Evolutionary conservation across 1,284 basidiomycete species (phyloP).

Genomic region (Tilletia walkeri): DNA sequence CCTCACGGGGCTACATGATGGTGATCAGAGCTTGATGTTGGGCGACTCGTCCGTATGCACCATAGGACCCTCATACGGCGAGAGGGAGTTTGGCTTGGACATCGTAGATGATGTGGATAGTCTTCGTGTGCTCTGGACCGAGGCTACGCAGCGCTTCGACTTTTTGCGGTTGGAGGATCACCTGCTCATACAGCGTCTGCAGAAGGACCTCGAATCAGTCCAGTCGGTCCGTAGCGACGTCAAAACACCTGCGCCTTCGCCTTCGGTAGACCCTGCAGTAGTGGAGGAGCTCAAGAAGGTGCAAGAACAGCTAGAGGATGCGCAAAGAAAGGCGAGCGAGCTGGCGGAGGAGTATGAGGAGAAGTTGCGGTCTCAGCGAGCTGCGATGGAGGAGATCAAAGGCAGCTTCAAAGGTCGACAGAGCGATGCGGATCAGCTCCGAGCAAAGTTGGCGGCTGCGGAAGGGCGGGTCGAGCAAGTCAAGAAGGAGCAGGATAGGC

Average conservation of each 20-base stretch:
- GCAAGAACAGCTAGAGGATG: conserved; percentile 25
- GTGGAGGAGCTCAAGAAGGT: not conserved
- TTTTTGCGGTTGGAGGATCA: conserved; percentile 8
- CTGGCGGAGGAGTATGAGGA: conserved; percentile 25
- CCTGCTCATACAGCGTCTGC: conserved; percentile 4
- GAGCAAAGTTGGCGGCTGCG: not conserved
- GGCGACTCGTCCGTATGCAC: not conserved
- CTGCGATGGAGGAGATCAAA: conserved; percentile 26
- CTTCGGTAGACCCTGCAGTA: not conserved
- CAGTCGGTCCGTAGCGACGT: no score
- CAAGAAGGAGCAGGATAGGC: conserved; percentile 1
- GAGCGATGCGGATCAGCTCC: not conserved
- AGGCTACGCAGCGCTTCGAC: conserved; percentile 9
- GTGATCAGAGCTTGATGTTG: not conserved
- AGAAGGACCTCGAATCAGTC: not conserved
- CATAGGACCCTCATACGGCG: not conserved
- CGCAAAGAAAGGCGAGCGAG: conserved; percentile 28
- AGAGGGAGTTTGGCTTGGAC: not conserved
- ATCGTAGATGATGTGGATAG: not conserved
- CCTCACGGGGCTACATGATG: not conserved
- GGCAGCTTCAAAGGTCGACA: not conserved
- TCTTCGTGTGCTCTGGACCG: conserved; percentile 6
- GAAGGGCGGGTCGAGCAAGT: not conserved
- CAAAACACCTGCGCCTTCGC: not conserved
- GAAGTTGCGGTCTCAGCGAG: conserved; percentile 30